Evolutionary conservation across 371 early-diverging fungal species (phyloP), one percentile per base, ranked within the genome.

Genomic region (Lichtheimia ornata): DNA sequence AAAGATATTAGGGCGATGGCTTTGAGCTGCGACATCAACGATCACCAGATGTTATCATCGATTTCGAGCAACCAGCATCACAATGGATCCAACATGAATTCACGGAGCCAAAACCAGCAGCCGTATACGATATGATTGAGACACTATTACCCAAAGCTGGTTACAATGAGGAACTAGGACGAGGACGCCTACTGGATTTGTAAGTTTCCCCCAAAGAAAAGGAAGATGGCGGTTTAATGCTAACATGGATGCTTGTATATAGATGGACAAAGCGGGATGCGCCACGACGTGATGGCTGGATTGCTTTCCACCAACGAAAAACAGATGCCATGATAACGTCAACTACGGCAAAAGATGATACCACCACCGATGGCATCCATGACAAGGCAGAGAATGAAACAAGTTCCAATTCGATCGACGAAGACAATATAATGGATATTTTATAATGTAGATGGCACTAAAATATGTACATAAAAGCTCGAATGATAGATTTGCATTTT

Each of bases 21-120:
- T 81, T 84, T 51, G 86, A 86, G 50, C 62, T 88, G 51, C 74
- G 88, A 30, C 88, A 88, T 65, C 88, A 88, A 59, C 72, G 88
- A 2, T 73, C 86, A 1, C 75, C 88, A 5, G 88, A 88, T 69
- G 86, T 86, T 14, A 79, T 88, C 17, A 84, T 88, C 59, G 88
- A 86, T 47, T 86, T 84, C 63, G 82, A 82, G 35, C 65, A 64
- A 25, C 85, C 86, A 2, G 66, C 66, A 17, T 64, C 62, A 2
- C 65, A 83, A 12, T 88, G 88, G 88, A 82, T 84, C 22, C 47
- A 76, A 0, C 66, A 80, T 44, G 81, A 85, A 51, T 84, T 72
- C 64, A 84, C 83, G 0, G 85, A 82, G 43, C 84, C 84, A 12
- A 86, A 86, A 57, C 88, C 88, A 5, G 61, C 64, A 12, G 76